Evolutionary conservation across 495 filamentous ascomycete species (phyloP).

Genomic region (Annulohypoxylon moriforme): DNA sequence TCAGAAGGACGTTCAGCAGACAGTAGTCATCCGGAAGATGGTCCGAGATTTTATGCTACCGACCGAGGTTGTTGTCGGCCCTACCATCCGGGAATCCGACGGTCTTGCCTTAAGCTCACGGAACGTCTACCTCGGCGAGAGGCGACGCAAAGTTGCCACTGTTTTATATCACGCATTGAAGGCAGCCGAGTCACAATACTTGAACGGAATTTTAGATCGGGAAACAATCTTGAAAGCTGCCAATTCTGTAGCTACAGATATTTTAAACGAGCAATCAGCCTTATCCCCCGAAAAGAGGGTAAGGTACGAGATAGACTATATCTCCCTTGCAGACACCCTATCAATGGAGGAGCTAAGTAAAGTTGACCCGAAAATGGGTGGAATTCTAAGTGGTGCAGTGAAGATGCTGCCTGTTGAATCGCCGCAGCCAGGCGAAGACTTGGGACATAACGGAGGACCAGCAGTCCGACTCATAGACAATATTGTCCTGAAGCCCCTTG

Average conservation of each 20-base stretch:
- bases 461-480: conserved; percentile 93
- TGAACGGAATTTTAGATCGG: conserved; percentile 65
- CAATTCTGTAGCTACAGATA: conserved; percentile 59
- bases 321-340: conserved; percentile 85
- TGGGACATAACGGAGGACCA: conserved; percentile 75
- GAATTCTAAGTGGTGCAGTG: conserved; percentile 87
- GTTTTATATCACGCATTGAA: conserved; percentile 75
- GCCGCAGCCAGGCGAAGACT: conserved; percentile 72
- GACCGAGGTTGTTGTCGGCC: conserved; percentile 76
- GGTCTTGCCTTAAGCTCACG: conserved; percentile 94
- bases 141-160: conserved; percentile 76
- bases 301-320: conserved; percentile 85
- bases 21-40: conserved; percentile 86
- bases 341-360: conserved; percentile 80
- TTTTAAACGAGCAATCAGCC: conserved; percentile 69
- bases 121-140: conserved; percentile 89
- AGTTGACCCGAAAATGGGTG: conserved; percentile 73
- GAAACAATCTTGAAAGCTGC: conserved; percentile 76
- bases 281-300: conserved; percentile 72
- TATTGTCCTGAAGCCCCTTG: conserved; percentile 72
- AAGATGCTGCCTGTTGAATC: conserved; percentile 87
- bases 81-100: conserved; percentile 80
- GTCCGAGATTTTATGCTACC: conserved; percentile 89
- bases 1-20: conserved; percentile 98
- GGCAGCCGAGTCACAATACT: conserved; percentile 76